Base-by-base conservation (phyloP, 371 early-diverging fungal genomes). In the Mucor mucedo region DNA sequence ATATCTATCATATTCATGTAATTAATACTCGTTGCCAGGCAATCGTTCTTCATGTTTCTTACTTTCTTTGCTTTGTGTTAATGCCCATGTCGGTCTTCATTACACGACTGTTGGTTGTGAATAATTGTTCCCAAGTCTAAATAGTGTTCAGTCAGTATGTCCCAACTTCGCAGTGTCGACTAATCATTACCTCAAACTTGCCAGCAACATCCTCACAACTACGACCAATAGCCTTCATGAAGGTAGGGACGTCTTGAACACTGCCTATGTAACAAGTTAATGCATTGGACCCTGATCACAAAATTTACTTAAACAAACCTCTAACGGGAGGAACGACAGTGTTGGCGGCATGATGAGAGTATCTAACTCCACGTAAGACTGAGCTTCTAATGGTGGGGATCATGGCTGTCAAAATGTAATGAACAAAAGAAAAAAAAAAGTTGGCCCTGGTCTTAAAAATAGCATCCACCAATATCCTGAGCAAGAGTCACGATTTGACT, bases 121-220 rank as follows among this genome's bases (percentile, higher is more conserved):
- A 89, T 40, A 89, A 58, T 49, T 83, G 77, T n/a, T 86, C 84
- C 89, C 89, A 89, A 62, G 73, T 62, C 85, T 84, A 71, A 27
- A 16, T 14, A 4, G 28, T 30, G 4, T 11, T 5, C 56, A 55
- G 21, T 42, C 8, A 28, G 10, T 14, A 27, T 21, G 33, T 4
- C 13, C 13, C 30, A 5, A 4, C 27, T 13, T 39, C 6, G 32
- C 35, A 59, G 16, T 33, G 5, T 21, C 4, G 16, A 16, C 7
- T 16, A 21, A 8, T 47, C 33, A n/a, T 35, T 76, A 76, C 85
- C 72, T 76, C 78, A 52, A 88, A 87, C 65, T 87, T 87, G 40
- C 76, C 72, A 30, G 79, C 70, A 64, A 73, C 70, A 60, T 85
- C 80, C 40, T 78, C 84, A 72, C 89, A 87, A 5, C 79, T 83